phyloP scores from a whole-genome alignment of 1,139 yeast species.

The Diutina sp. region DNA sequence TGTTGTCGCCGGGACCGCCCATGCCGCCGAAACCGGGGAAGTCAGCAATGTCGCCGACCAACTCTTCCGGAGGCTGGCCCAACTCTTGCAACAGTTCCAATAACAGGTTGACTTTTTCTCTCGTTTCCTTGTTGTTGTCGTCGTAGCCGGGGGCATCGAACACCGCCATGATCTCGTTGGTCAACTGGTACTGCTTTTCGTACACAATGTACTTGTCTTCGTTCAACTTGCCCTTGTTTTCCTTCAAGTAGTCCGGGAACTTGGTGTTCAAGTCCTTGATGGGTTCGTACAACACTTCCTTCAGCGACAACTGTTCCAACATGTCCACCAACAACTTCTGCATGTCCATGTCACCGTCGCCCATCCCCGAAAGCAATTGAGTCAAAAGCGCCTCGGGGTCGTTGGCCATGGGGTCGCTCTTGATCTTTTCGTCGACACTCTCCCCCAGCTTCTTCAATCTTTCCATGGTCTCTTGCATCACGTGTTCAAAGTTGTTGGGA shows the following conservation, averaged over 20 bases:
- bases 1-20: slow-evolving; percentile 12
- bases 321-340: slow-evolving; percentile 61
- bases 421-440: slow-evolving; percentile 49
- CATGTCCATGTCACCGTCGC: slow-evolving; percentile 39
- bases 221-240: slow-evolving; percentile 30
- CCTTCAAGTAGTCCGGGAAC: slow-evolving; percentile 49
- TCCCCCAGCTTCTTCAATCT: slow-evolving; percentile 62
- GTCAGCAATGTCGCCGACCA: slow-evolving; percentile 53
- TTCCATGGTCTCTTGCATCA: slow-evolving; percentile 72
- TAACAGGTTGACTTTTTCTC: slow-evolving; percentile 40
- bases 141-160: slow-evolving; percentile 45
- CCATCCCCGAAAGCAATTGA: slow-evolving; percentile 38
- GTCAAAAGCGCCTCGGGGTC: slow-evolving; percentile 50
- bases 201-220: slow-evolving; percentile 39
- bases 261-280: slow-evolving; percentile 68
- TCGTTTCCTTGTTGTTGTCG: slow-evolving; percentile 23
- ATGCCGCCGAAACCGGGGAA: slow-evolving; percentile 42
- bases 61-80: slow-evolving; percentile 81
- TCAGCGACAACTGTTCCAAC: slow-evolving; percentile 75
- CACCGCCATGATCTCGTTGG: slow-evolving; percentile 38
- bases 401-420: slow-evolving; percentile 31
- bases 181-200: slow-evolving; percentile 39
- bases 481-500: slow-evolving; percentile 49
- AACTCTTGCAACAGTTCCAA: slow-evolving; percentile 65
- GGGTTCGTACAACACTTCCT: slow-evolving; percentile 81